A percentile compares a stretch with the other conserved stretches of the same genome.
Conservation (phyloP, 345 rosid species). For the Lagerstroemia speciosa region DNA sequence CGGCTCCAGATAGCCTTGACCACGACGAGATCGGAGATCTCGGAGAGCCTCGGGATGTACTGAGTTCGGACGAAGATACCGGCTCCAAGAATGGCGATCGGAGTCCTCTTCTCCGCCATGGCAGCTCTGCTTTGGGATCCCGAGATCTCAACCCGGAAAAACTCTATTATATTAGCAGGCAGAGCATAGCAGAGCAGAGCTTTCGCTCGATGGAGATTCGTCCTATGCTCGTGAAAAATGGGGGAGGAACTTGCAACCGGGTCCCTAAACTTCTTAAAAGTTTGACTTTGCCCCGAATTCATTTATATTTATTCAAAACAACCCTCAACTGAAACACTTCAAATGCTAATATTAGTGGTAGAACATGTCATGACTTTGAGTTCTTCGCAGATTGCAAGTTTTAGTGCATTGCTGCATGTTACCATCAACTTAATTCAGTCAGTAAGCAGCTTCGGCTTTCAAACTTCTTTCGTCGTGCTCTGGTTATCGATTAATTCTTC, state of each 20-base stretch:
- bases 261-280: not conserved
- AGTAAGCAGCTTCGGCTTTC: no score
- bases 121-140: not conserved
- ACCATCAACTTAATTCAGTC: not conserved
- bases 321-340: no score
- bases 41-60: slow-evolving; percentile 74
- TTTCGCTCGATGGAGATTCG: not conserved
- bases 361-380: not conserved
- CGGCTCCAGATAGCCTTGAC: slow-evolving; percentile 89
- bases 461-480: no score
- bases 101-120: slow-evolving; percentile 46
- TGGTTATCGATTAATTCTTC: no score
- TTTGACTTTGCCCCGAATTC: not conserved
- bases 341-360: not conserved
- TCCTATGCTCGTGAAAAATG: not conserved
- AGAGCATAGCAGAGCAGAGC: not conserved
- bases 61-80: slow-evolving; percentile 89
- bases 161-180: not conserved
- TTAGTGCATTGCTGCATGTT: not conserved
- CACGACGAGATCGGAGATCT: slow-evolving; percentile 66
- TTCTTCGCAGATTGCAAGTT: not conserved
- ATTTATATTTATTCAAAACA: not conserved
- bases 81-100: slow-evolving; percentile 75
- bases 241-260: not conserved
- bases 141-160: not conserved